phyloP scores from a whole-genome alignment of 129 eudicot species.

The Solidago caesia region DNA sequence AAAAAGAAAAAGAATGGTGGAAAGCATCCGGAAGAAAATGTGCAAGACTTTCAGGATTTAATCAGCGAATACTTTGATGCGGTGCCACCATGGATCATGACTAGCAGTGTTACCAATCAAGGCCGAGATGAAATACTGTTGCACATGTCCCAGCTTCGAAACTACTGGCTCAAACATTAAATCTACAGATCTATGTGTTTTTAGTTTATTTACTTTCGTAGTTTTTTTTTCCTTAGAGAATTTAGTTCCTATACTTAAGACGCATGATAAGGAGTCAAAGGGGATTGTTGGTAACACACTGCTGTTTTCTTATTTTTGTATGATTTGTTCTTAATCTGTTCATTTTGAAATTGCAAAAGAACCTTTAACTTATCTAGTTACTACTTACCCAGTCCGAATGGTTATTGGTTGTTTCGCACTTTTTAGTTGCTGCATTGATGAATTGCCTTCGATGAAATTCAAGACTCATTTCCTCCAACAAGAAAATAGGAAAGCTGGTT shows the following conservation, averaged over 20 bases:
- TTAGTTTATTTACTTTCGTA: neutral
- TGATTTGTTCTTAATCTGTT: neutral
- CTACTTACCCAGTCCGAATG: no score
- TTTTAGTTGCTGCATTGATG: neutral
- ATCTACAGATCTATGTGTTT: neutral
- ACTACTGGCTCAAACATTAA: conserved; percentile 96
- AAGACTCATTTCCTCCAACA: neutral
- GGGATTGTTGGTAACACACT: neutral
- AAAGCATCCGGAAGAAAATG: conserved; percentile 88
- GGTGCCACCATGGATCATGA: conserved; percentile 98
- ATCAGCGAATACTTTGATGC: conserved; percentile 73
- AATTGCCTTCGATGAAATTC: neutral
- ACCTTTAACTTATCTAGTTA: neutral
- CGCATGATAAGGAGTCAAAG: neutral
- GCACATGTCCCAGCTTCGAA: conserved; percentile 91
- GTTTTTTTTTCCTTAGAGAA: conserved; percentile 1
- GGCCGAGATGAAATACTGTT: conserved; percentile 92
- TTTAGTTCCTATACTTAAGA: conserved; percentile 12
- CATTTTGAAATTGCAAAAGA: neutral
- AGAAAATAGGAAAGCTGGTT: neutral
- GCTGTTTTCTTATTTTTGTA: neutral
- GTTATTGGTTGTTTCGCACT: neutral
- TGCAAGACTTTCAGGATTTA: conserved; percentile 68
- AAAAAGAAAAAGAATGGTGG: conserved; percentile 98
- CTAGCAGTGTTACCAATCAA: conserved; percentile 93